A percentile compares a stretch with the other conserved stretches of the same genome.
Evolutionary conservation across 176 grass and related monocot genomes (phyloP).

Genomic region (maize (Zea mays)): Zm-B73-REFERENCE-NAM-5.0 NC_050099.1:61146001-61146500

Average conservation of each 20-base stretch:
- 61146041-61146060: conserved; percentile 96
- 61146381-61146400: conserved; percentile 69
- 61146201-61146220: conserved; percentile 94
- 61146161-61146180: conserved; percentile 87
- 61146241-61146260: conserved; percentile 93
- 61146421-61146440: conserved; percentile 98
- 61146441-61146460: conserved; percentile 59
- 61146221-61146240: conserved; percentile 85
- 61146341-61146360: conserved; percentile 80
- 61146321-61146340: conserved; percentile 99
- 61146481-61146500: conserved; percentile 26
- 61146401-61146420: conserved; percentile 69
- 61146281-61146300: conserved; percentile 60
- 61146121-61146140: conserved; percentile 91
- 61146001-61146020: conserved; percentile 77
- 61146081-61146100: conserved; percentile 81
- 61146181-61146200: conserved; percentile 91
- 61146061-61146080: conserved; percentile 81
- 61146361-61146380: conserved; percentile 76
- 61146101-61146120: conserved; percentile 93
- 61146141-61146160: conserved; percentile 91
- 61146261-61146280: conserved; percentile 88
- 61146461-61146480: background rate
- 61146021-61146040: conserved; percentile 82
- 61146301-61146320: conserved; percentile 73